Evolutionary conservation across 2,329 filamentous ascomycete species (phyloP).

Genomic region (Hypoxylon sp.): DNA sequence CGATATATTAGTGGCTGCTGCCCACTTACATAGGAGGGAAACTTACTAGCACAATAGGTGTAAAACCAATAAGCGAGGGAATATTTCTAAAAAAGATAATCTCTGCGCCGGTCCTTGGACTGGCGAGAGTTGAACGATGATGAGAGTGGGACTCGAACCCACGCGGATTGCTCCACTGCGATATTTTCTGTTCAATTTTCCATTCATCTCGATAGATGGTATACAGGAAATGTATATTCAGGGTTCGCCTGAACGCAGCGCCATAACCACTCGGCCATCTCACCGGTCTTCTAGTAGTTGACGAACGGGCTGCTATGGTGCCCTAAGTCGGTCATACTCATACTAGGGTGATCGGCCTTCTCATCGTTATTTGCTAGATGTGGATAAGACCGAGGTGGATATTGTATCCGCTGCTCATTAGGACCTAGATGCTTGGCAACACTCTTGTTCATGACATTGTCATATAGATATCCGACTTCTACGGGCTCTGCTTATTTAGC

Average conservation of each 20-base stretch:
- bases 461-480: not conserved
- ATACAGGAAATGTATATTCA: constrained; percentile 29
- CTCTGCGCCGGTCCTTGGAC: too few species aligned
- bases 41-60: not conserved
- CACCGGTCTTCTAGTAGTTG: not conserved
- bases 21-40: not conserved
- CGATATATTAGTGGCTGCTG: not conserved
- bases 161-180: constrained; percentile 58
- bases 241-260: constrained; percentile 53
- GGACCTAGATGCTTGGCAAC: not conserved
- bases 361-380: not conserved
- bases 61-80: not conserved
- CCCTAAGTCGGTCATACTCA: not conserved
- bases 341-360: not conserved
- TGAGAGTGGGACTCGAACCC: constrained; percentile 58
- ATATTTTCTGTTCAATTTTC: constrained; percentile 21
- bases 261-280: constrained; percentile 55
- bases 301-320: not conserved
- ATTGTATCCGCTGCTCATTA: not conserved
- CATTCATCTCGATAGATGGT: not conserved
- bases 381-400: not conserved
- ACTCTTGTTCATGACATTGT: not conserved
- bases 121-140: not conserved
- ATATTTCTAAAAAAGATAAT: not conserved
- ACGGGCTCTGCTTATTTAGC: not conserved